Evolutionary conservation across 225 moss, liverwort and hornwort species (phyloP).

Genomic region (Pseudoscleropodium purum): DNA sequence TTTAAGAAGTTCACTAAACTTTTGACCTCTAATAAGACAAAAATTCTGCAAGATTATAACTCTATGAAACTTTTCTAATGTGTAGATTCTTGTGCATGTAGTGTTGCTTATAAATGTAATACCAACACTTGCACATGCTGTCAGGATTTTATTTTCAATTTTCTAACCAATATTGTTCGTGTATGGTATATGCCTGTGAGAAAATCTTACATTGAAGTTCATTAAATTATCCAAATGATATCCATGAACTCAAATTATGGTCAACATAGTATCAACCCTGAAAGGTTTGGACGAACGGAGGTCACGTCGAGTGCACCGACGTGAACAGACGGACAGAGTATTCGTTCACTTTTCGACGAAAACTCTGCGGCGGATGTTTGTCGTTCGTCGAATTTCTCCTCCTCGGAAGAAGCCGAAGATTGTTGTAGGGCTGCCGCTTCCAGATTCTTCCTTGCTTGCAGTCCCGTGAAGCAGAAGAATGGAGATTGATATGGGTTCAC

Average conservation of each 20-base stretch:
- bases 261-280: background rate
- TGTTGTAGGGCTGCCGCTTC: conserved; percentile 8
- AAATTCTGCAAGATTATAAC: background rate
- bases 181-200: background rate
- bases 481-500: background rate
- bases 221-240: background rate
- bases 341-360: background rate
- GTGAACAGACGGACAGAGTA: background rate
- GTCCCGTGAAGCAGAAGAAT: background rate
- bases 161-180: background rate
- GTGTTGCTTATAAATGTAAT: rapidly evolving
- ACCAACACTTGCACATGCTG: rapidly evolving
- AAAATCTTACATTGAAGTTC: background rate
- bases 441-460: background rate
- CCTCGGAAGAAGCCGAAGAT: background rate
- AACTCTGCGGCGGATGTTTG: background rate
- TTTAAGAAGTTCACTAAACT: rapidly evolving
- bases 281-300: background rate
- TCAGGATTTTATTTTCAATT: background rate
- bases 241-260: background rate
- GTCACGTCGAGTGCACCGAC: background rate
- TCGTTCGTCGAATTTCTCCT: background rate
- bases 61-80: background rate
- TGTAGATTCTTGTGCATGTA: background rate
- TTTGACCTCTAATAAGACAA: background rate